Conservation (phyloP, 495 filamentous ascomycete species). For the Neurospora sp. region DNA sequence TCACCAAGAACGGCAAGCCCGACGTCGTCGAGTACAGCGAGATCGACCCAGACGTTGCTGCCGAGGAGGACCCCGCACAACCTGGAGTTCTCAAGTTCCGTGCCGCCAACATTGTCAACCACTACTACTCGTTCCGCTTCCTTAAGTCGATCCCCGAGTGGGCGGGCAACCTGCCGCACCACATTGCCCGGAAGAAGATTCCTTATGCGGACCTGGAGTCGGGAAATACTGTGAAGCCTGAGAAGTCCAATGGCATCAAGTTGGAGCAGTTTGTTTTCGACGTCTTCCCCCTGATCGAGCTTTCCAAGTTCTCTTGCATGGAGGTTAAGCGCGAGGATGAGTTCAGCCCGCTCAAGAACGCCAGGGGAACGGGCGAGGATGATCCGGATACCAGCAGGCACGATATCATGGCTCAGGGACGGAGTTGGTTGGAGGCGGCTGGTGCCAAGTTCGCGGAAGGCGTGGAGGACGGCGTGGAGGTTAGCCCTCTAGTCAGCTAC, state of each 20-base stretch:
- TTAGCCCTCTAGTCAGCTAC: slow-evolving; percentile 91
- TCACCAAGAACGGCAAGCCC: slow-evolving; percentile 89
- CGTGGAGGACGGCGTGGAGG: slow-evolving; percentile 65
- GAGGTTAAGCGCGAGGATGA: slow-evolving; percentile 96
- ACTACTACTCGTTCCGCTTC: slow-evolving; percentile 96
- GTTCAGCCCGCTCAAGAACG: slow-evolving; percentile 98
- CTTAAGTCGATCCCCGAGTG: slow-evolving; percentile 81
- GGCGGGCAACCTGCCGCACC: slow-evolving; percentile 79
- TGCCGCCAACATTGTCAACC: slow-evolving; percentile 98
- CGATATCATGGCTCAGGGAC: slow-evolving; percentile 84
- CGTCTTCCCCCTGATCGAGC: slow-evolving; percentile 80
- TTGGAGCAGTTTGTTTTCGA: slow-evolving; percentile 99
- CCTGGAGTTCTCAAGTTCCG: slow-evolving; percentile 82
- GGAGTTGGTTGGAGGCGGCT: slow-evolving; percentile 68
- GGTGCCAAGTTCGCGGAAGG: slow-evolving; percentile 67
- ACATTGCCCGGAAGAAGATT: slow-evolving; percentile 98
- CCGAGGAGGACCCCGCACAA: slow-evolving; percentile 81
- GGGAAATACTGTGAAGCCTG: slow-evolving; percentile 74
- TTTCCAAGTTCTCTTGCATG: slow-evolving; percentile 86
- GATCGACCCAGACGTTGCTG: slow-evolving; percentile 70
- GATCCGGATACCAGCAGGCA: slow-evolving; percentile 83
- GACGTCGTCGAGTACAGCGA: slow-evolving; percentile 99
- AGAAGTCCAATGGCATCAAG: slow-evolving; percentile 96
- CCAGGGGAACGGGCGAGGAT: slow-evolving; percentile 79
- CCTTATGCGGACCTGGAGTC: slow-evolving; percentile 66